Evolutionary conservation across 192 early-diverging fungal species (phyloP), one percentile per base, ranked within the genome.

Genomic region (Coemansia sp.): DNA sequence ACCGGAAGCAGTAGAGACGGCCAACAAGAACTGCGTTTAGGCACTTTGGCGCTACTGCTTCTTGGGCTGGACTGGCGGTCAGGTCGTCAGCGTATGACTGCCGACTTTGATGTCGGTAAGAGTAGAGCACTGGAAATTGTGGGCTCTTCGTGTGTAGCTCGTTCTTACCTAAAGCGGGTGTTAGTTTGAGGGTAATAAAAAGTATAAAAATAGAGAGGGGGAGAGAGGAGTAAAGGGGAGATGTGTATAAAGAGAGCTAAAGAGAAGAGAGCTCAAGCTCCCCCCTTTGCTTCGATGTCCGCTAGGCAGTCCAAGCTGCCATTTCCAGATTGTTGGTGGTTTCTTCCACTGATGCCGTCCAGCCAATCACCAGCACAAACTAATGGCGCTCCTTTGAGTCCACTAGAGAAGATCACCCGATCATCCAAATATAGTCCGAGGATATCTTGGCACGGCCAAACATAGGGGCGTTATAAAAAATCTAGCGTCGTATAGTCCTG

Each of bases 301-400:
- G 16, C 38, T 40, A 2, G 36, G 42, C 42, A 43, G 22, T 22
- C 49, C 20, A 13, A 52, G 5, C 36, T 42, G 20, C 55, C 22
- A 16, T 64, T 62, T 29, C 29, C 42, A 20, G 42, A 33, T 47
- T 29, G 44, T 36, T 20, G 8, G 36, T 46, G 11, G 59, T 55
- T 67, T 33, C 24, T 55, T 12, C 4, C 59, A 22, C 3, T 16
- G 16, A 69, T 46, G 42, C 67, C 41, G 42, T 4, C 42, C 18
- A 42, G 63, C 73, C 73, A 75, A 75, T 70, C 60, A 69, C 42
- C 18, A 9, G 43, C 43, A 63, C 10, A 13, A 33, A 33, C 29
- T 5, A 36, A 34, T 5, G 24, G 43, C 42, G 4, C 42, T 62
- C 43, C 52, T 57, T 57, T 68, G 24, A 31, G 65, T 69, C 67